Evolutionary conservation across 768 basidiomycete genomes (phyloP), one percentile per base, ranked within the genome.

Genomic region (Xerocomus potaroensis): DNA sequence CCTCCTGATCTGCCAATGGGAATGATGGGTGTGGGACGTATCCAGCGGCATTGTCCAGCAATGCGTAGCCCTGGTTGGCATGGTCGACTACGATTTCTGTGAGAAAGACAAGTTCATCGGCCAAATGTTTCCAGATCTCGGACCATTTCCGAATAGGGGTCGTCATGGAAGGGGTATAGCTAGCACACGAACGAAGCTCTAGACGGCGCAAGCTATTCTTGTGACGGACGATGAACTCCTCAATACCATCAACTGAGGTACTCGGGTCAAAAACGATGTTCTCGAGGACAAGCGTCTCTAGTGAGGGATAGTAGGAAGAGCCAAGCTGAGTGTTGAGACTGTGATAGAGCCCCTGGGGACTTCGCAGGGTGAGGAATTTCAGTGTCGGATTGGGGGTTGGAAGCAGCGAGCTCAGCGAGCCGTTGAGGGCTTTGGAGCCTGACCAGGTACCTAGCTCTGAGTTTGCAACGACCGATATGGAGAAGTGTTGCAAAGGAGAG

Each of bases 181-280:
- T 67, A 1, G 59, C 39, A 29, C 65, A 65, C 2, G 56, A 58
- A 32, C 18, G 49, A 23, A 65, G 32, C 19, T 67, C 64, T 5
- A 65, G 39, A 22, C 47, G 55, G 4, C 55, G 59, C 5, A 65
- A 31, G 22, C 42, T 50, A 21, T 36, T 43, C 41, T 67, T 67
- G 54, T 65, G 65, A 12, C 65, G 59, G 18, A 65, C 2, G n/a
- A 65, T 46, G 23, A 65, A 67, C 3, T 63, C 63, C 11, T 65
- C 64, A 2, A 67, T 46, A 10, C 61, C 63, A 27, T 59, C 54
- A 1, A 22, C 16, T 24, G 53, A 53, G 11, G 51, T 43, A 1
- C 47, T 49, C 15, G 45, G 54, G 42, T 65, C 65, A 16, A 67
- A 63, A 23, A 65, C 37, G 4, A 63, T 61, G 11, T 61, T 65